Conservation (phyloP, 2,329 filamentous ascomycete genomes). For the Epicoccum nigrum region DNA sequence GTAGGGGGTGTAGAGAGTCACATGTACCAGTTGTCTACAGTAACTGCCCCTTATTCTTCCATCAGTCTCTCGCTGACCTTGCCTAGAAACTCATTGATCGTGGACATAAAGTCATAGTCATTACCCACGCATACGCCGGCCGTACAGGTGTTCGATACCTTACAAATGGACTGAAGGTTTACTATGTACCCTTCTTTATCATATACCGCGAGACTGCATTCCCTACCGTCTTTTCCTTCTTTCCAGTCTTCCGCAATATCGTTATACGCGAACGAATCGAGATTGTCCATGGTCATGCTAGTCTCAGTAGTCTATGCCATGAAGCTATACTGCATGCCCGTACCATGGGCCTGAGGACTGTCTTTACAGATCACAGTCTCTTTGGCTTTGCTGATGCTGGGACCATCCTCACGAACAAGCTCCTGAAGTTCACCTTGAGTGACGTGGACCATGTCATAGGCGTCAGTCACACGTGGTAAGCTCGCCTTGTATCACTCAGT, state of each 20-base stretch:
- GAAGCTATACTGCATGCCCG: conserved; percentile 93
- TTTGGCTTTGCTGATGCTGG: conserved; percentile 97
- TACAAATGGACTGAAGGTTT: conserved; percentile 97
- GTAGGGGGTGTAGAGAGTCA: conserved; percentile 90
- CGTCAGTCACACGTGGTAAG: conserved; percentile 93
- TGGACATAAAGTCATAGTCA: conserved; percentile 96
- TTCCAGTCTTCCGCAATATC: conserved; percentile 96
- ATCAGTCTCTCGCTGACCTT: conserved; percentile 14
- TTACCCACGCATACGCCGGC: conserved; percentile 92
- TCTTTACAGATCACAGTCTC: conserved; percentile 96
- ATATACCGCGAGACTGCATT: conserved; percentile 94
- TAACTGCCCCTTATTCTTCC: conserved; percentile 37
- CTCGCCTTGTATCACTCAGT: too few relatives aligned
- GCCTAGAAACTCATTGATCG: conserved; percentile 87
- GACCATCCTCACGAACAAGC: conserved; percentile 95
- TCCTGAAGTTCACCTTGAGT: conserved; percentile 93
- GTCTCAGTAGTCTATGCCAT: conserved; percentile 89
- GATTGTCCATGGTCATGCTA: conserved; percentile 97
- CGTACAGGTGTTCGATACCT: conserved; percentile 92
- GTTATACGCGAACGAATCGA: conserved; percentile 92
- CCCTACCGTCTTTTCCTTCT: conserved; percentile 97
- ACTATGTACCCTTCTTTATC: conserved; percentile 94
- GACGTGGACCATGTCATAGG: conserved; percentile 99
- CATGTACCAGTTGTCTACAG: conserved; percentile 93
- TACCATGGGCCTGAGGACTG: conserved; percentile 94